These are phyloP conservation scores for Brettanomyces custersianus DNA, from an alignment of 805 yeast genomes.

Conservation along the genomic window DNA sequence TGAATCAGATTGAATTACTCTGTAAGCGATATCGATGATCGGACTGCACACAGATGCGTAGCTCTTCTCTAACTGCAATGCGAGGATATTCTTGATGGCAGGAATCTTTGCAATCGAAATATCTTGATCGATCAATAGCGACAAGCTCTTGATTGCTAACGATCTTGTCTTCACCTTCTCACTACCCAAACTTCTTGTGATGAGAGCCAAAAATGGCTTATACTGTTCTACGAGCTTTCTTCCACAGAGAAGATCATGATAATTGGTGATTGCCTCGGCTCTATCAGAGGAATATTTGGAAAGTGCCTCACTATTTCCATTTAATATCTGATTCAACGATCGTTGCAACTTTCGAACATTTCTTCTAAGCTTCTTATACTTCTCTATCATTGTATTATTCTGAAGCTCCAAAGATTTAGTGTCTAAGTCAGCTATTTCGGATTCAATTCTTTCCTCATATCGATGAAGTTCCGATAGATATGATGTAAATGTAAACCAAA, in stretches of 20 bases:
- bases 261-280: slow-evolving; percentile 7
- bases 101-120: slow-evolving; percentile 40
- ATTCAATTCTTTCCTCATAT: not conserved
- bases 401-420: not conserved
- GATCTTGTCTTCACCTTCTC: slow-evolving; percentile 45
- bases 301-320: not conserved
- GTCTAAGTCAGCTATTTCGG: not conserved
- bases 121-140: slow-evolving; percentile 45
- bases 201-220: slow-evolving; percentile 41
- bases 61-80: slow-evolving; percentile 42
- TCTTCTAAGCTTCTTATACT: not conserved
- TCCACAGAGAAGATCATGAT: slow-evolving; percentile 20
- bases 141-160: slow-evolving; percentile 56
- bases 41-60: slow-evolving; percentile 75
- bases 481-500: slow-evolving; percentile 7
- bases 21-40: slow-evolving; percentile 55
- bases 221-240: slow-evolving; percentile 31
- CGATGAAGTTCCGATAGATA: not conserved
- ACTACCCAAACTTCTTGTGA: slow-evolving; percentile 40
- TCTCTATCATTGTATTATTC: not conserved
- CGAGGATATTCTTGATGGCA: slow-evolving; percentile 42
- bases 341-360: not conserved
- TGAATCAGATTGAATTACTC: slow-evolving; percentile 35
- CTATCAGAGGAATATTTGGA: not conserved
- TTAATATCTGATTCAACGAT: not conserved